These are phyloP conservation scores for Neoscytalidium dimidiatum DNA, from an alignment of 2,329 filamentous ascomycete species.

Conservation along the genomic window DNA sequence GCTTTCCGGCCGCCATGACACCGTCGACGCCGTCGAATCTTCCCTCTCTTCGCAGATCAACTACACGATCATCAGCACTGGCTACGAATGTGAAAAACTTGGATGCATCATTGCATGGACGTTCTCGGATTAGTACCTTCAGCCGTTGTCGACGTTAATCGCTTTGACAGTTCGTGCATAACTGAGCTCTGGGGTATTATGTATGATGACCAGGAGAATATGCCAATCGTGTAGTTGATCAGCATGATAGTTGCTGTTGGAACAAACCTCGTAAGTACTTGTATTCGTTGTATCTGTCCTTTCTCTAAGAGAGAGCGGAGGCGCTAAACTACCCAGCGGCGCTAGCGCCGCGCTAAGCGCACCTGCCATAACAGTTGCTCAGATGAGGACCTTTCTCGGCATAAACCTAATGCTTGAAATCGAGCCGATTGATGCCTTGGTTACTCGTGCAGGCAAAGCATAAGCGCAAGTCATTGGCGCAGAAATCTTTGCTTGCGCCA, in stretches of 20 bases:
- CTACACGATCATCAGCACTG: neutral
- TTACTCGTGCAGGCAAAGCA: conserved; percentile 42
- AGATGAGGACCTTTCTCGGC: neutral
- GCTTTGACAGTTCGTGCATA: neutral
- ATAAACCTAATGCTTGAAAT: neutral
- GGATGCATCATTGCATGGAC: too few species aligned
- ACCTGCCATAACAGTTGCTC: too few species aligned
- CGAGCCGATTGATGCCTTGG: neutral
- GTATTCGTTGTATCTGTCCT: too few species aligned
- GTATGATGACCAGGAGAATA: neutral
- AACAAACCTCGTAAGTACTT: too few species aligned
- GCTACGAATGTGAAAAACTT: too few species aligned
- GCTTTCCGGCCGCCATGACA: neutral
- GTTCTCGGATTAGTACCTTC: neutral
- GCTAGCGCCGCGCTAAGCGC: too few species aligned
- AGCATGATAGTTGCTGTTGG: neutral
- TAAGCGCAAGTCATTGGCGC: conserved; percentile 57
- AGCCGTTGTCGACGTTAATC: neutral
- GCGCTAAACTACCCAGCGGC: too few species aligned
- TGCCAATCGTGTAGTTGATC: neutral
- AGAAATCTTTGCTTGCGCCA: conserved; percentile 53
- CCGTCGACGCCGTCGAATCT: neutral
- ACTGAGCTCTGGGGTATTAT: neutral
- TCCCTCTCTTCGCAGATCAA: too few species aligned
- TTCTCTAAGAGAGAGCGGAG: too few species aligned